These are phyloP conservation scores for Epichloe uncinata DNA, from an alignment of 2,329 filamentous ascomycete genomes.

Conservation along the genomic window DNA sequence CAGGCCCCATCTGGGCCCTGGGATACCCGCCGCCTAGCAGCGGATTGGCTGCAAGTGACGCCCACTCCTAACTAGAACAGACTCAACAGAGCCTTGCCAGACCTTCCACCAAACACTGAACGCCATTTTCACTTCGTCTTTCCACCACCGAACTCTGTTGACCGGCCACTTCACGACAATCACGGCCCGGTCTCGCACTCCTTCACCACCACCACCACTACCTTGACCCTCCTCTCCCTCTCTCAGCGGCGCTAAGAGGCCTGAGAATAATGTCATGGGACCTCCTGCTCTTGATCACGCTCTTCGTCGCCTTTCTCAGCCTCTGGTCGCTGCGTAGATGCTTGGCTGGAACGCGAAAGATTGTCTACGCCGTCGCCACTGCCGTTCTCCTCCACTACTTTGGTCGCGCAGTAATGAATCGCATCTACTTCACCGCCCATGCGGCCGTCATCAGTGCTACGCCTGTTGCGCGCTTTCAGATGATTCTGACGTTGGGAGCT, in stretches of 20 bases:
- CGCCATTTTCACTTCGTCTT: background rate
- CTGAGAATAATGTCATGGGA: constrained; percentile 32
- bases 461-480: constrained; percentile 36
- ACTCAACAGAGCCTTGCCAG: too few species aligned
- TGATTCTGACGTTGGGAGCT: constrained; percentile 40
- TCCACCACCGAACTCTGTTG: background rate
- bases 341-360: constrained; percentile 18
- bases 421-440: constrained; percentile 16
- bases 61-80: too few species aligned
- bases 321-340: constrained; percentile 24
- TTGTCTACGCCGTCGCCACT: constrained; percentile 18
- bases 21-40: too few species aligned
- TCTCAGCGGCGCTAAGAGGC: constrained; percentile 8
- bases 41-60: too few species aligned
- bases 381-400: constrained; percentile 21
- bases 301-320: constrained; percentile 25
- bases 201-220: background rate
- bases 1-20: too few species aligned
- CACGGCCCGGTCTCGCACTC: background rate
- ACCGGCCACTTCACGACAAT: background rate
- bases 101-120: background rate
- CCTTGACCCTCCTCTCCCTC: background rate
- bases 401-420: constrained; percentile 17
- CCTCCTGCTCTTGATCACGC: constrained; percentile 26
- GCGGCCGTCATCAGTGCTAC: constrained; percentile 31